Conservation (phyloP, 2,329 filamentous ascomycete genomes). For the Cladosporium sp. region DNA sequence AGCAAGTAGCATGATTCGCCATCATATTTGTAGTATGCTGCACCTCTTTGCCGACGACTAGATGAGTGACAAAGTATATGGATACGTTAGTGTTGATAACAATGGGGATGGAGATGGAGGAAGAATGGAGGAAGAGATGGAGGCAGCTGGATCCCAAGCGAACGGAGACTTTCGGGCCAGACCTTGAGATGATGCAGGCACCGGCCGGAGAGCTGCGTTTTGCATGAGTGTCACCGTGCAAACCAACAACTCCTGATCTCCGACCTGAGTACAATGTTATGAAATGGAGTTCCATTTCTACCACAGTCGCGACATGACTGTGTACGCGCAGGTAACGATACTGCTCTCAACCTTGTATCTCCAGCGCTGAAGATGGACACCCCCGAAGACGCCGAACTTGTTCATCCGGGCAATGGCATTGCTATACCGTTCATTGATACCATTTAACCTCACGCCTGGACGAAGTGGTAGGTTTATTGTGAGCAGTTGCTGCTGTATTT, state of each 20-base stretch:
- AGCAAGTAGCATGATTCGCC: not conserved
- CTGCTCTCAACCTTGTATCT: not conserved
- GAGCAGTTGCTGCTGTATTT: not conserved
- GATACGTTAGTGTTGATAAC: not conserved
- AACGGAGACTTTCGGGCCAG: not conserved
- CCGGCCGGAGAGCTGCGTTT: not conserved
- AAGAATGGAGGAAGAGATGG: not conserved
- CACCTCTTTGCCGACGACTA: not conserved
- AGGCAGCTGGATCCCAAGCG: not conserved
- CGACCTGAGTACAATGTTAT: not conserved
- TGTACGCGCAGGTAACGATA: not conserved
- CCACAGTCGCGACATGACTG: not conserved
- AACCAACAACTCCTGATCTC: not conserved
- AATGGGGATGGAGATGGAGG: not conserved
- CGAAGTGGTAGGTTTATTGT: not conserved
- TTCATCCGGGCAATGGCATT: not conserved
- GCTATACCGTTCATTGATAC: not conserved
- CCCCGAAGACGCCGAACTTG: conserved; percentile 3
- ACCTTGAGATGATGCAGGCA: not conserved
- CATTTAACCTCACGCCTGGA: not conserved
- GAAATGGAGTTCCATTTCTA: not conserved
- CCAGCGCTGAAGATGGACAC: not conserved
- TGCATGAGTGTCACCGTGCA: not conserved
- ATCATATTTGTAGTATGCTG: not conserved
- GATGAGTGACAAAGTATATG: not conserved